Evolutionary conservation across 805 yeast species (phyloP).

Genomic region (Isabelozyma rhagii): DNA sequence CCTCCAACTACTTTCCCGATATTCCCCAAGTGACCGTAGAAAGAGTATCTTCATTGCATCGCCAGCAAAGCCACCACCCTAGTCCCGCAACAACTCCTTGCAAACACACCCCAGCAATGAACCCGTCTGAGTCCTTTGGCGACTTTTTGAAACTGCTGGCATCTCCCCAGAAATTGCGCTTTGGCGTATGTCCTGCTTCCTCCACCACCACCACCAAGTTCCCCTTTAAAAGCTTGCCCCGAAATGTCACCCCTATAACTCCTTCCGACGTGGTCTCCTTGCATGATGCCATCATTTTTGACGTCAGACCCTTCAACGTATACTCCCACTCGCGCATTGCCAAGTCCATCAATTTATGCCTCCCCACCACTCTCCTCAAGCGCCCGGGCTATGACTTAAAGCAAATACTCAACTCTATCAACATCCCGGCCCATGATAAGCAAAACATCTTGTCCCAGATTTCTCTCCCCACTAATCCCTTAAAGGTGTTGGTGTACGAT

Average conservation of each 20-base stretch:
- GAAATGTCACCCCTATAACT: not conserved
- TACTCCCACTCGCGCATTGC: slow-evolving; percentile 27
- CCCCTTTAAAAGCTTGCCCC: slow-evolving; percentile 7
- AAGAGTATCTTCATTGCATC: not conserved
- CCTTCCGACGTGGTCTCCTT: slow-evolving; percentile 1
- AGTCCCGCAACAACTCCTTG: not conserved
- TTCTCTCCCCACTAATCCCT: not conserved
- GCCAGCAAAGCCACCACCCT: not conserved
- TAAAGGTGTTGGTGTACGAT: slow-evolving; percentile 33
- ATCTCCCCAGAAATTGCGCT: not conserved
- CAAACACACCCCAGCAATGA: not conserved
- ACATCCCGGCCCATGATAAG: slow-evolving; percentile 17
- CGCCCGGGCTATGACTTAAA: slow-evolving; percentile 30
- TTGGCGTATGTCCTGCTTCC: slow-evolving; percentile 1
- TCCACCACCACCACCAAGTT: slow-evolving; percentile 13
- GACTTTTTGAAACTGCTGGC: not conserved
- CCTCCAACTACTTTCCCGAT: not conserved
- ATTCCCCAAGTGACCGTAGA: not conserved
- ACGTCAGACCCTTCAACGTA: slow-evolving; percentile 37
- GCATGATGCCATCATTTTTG: slow-evolving; percentile 21
- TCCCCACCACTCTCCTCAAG: slow-evolving; percentile 44
- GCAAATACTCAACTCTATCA: slow-evolving; percentile 30
- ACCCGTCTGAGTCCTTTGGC: not conserved
- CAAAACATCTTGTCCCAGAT: not conserved
- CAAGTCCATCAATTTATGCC: slow-evolving; percentile 35